Evolutionary conservation across 306 rosid species (phyloP).

Genomic region (Glycine soja): DNA sequence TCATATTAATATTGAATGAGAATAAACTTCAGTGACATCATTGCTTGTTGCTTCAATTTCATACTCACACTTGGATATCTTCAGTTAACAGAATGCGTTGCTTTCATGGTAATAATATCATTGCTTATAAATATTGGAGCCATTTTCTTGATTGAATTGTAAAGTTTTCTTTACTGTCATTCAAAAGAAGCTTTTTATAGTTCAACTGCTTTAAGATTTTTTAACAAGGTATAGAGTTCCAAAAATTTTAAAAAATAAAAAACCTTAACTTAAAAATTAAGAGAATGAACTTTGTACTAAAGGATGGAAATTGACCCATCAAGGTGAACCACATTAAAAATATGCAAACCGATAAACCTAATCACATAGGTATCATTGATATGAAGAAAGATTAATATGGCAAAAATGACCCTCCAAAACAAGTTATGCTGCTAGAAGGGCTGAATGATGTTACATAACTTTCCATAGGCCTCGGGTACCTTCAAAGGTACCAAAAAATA

Average conservation of each 20-base stretch:
- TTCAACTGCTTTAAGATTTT: too few species aligned
- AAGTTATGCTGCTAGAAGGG: not conserved
- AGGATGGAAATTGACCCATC: constrained; percentile 8
- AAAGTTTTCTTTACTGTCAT: not conserved
- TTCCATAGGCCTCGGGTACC: not conserved
- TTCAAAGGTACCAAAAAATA: not conserved
- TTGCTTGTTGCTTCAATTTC: not conserved
- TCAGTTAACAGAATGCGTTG: not conserved
- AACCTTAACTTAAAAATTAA: not conserved
- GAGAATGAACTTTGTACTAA: not conserved
- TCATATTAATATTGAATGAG: too few species aligned
- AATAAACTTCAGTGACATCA: too few species aligned
- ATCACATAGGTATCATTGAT: not conserved
- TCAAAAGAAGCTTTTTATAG: not conserved
- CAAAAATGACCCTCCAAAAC: not conserved
- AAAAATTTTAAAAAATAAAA: not conserved
- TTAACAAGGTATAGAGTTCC: not conserved
- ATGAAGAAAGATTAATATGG: not conserved
- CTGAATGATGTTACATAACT: constrained; percentile 12
- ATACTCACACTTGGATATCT: not conserved
- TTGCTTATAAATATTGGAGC: not conserved
- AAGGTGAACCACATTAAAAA: not conserved
- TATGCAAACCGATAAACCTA: not conserved
- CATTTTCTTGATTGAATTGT: not conserved
- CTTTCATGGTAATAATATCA: too few species aligned